Conservation (phyloP, 1,139 yeast genomes). For the Suhomyces bribrorum region DNA sequence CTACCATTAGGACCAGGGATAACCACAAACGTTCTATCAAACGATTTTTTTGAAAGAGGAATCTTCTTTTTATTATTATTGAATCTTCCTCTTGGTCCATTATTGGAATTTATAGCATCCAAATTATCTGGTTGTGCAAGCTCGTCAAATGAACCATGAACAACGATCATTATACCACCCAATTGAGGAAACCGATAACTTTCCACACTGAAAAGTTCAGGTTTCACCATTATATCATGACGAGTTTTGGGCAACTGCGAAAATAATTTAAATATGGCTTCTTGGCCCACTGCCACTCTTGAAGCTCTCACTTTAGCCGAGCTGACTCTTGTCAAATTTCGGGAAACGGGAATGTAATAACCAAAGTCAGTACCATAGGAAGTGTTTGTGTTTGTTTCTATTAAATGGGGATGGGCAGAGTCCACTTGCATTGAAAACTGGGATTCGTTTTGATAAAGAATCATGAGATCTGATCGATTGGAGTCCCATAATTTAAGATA, state of each 20-base stretch:
- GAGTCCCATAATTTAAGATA: constrained; percentile 81
- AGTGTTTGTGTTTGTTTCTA: constrained; percentile 34
- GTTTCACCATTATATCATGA: constrained; percentile 65
- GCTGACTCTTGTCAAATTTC: constrained; percentile 74
- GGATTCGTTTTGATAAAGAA: constrained; percentile 78
- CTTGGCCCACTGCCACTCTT: constrained; percentile 72
- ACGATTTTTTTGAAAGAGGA: constrained; percentile 65
- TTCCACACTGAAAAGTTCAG: constrained; percentile 75
- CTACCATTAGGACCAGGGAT: constrained; percentile 70
- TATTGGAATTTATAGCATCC: constrained; percentile 19
- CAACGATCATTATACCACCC: constrained; percentile 70
- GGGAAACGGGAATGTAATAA: constrained; percentile 65
- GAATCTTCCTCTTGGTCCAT: constrained; percentile 32
- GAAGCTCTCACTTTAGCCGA: constrained; percentile 54
- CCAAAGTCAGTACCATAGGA: constrained; percentile 56
- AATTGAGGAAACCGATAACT: constrained; percentile 71
- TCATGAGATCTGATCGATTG: constrained; percentile 67
- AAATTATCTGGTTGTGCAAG: constrained; percentile 49
- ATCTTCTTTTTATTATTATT: constrained; percentile 34
- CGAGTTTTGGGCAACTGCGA: constrained; percentile 70
- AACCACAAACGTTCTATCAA: constrained; percentile 82
- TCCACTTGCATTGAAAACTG: constrained; percentile 75
- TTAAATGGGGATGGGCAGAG: constrained; percentile 52
- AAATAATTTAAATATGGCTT: constrained; percentile 62
- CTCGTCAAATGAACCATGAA: constrained; percentile 88